Percentiles rank a stretch among this genome's conserved stretches.
Evolutionary conservation across 208 protist genomes (phyloP).

Genomic region (Trypanosoma vivax): DNA sequence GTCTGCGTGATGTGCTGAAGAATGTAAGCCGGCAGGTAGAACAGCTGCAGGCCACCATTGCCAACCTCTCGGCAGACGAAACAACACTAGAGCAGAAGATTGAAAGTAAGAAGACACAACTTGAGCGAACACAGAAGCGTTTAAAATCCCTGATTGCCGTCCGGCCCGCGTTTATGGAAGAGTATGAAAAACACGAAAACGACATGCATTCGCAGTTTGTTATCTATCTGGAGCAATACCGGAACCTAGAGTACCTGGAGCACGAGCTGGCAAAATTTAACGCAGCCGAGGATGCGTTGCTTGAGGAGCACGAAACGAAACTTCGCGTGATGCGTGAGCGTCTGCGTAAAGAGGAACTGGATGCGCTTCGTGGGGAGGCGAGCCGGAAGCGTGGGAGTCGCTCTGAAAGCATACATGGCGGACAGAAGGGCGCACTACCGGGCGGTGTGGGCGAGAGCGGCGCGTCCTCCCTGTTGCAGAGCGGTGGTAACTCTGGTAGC

Average conservation of each 20-base stretch:
- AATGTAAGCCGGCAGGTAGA: conserved; percentile 75
- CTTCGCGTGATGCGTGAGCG: conserved; percentile 86
- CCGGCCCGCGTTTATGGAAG: conserved; percentile 90
- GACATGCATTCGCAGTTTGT: conserved; percentile 90
- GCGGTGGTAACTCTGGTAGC: background rate
- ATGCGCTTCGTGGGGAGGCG: conserved; percentile 59
- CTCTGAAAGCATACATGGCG: background rate
- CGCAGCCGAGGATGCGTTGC: conserved; percentile 70
- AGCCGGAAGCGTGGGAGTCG: conserved; percentile 7
- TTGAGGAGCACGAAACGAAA: conserved; percentile 83
- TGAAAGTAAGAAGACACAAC: conserved; percentile 92
- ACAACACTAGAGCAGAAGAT: conserved; percentile 92
- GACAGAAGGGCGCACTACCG: conserved; percentile 11
- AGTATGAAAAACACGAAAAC: conserved; percentile 91
- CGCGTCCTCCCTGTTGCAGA: background rate
- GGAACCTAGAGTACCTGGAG: conserved; percentile 93
- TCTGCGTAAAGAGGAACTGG: conserved; percentile 83
- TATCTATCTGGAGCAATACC: conserved; percentile 90
- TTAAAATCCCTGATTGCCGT: conserved; percentile 83
- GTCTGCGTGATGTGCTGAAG: conserved; percentile 70
- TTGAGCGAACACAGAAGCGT: conserved; percentile 91
- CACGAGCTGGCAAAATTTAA: conserved; percentile 86
- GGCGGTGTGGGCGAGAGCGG: conserved; percentile 16
- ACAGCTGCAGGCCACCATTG: conserved; percentile 76
- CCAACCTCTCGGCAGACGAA: conserved; percentile 85